A percentile compares a stretch with the other conserved stretches of the same genome.
Conservation (phyloP, 2,329 filamentous ascomycete species). For the Aspergillus sp. region DNA sequence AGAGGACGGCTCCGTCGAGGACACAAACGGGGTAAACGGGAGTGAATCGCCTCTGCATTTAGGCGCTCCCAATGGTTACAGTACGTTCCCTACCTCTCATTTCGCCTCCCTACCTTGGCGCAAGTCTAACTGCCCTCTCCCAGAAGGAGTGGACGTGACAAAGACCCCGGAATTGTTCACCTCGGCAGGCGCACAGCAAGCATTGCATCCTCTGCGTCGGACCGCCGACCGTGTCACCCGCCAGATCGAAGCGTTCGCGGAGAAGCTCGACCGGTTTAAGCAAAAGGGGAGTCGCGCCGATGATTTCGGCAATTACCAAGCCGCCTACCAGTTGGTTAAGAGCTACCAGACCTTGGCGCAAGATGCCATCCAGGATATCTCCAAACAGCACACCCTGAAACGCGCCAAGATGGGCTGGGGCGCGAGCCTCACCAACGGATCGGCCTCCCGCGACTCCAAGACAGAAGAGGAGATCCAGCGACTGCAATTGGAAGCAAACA, state of each 20-base stretch:
- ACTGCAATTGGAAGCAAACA: conserved; percentile 81
- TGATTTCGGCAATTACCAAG: conserved; percentile 57
- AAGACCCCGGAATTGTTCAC: conserved; percentile 38
- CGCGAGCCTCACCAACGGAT: conserved; percentile 19
- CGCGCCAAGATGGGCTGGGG: conserved; percentile 35
- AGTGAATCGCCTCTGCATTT: conserved; percentile 21
- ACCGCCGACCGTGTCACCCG: conserved; percentile 68
- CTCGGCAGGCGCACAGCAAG: conserved; percentile 48
- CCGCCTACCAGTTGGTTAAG: conserved; percentile 66
- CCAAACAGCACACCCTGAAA: conserved; percentile 37
- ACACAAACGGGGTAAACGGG: conserved; percentile 28
- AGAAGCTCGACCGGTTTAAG: conserved; percentile 73
- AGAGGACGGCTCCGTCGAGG: conserved; percentile 25
- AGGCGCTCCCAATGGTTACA: conserved; percentile 15
- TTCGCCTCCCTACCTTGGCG: not conserved
- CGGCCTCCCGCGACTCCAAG: conserved; percentile 21
- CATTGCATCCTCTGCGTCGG: conserved; percentile 59
- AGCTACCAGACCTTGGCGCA: conserved; percentile 60
- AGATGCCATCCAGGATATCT: conserved; percentile 46
- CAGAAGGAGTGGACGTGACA: conserved; percentile 16
- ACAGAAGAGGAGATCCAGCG: conserved; percentile 45
- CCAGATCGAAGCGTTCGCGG: conserved; percentile 85
- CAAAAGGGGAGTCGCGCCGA: conserved; percentile 48
- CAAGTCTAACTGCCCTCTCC: conserved; percentile 11
- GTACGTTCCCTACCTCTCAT: conserved; percentile 6